These are phyloP conservation scores for Elongisporangium prolatum DNA, from an alignment of 352 stramenopile genomes.

Conservation along the genomic window DNA sequence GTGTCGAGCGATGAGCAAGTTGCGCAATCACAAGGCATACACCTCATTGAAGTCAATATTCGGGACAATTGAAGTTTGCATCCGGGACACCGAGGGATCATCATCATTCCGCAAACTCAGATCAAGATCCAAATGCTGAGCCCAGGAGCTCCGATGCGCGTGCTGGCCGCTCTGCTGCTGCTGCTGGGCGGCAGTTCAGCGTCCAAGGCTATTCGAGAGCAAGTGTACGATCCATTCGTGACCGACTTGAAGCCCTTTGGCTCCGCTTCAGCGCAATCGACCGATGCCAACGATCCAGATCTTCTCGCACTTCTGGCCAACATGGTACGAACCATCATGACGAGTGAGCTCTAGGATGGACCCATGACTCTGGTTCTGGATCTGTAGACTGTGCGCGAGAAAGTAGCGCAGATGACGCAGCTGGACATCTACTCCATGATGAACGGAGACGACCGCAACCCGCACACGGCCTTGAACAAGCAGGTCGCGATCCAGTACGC, in stretches of 20 bases:
- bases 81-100: neutral
- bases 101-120: neutral
- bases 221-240: neutral
- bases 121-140: neutral
- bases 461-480: conserved; percentile 40
- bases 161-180: neutral
- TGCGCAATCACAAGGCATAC: neutral
- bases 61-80: neutral
- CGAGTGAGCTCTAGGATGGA: neutral
- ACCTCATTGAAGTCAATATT: neutral
- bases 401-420: conserved; percentile 88
- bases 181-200: neutral
- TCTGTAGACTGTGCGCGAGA: conserved; percentile 51
- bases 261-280: neutral
- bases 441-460: conserved; percentile 45
- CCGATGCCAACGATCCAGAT: neutral
- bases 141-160: neutral
- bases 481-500: conserved; percentile 56
- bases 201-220: neutral
- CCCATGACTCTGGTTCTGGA: conserved; percentile 1
- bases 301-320: neutral
- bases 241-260: neutral
- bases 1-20: neutral
- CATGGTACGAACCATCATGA: neutral
- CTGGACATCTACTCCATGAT: conserved; percentile 87